Evolutionary conservation across 176 grass and related monocot species (phyloP), one percentile per base, ranked within the genome.

Genomic region (Poa annua): DNA sequence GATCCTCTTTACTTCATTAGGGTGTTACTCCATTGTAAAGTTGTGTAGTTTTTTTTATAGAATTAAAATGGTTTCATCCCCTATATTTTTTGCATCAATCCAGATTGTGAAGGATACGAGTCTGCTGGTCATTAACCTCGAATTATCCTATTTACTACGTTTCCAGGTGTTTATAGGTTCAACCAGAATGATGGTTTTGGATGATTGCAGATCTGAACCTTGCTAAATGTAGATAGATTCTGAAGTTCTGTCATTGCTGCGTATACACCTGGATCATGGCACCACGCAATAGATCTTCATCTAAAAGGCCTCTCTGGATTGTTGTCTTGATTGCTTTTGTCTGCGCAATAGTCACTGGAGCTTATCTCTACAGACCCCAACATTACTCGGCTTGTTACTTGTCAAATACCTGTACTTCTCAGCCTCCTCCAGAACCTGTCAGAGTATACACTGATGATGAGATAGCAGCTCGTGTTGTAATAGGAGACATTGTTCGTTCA

Each of bases 361-460:
- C 75, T n/a, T 99, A 92, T 81, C 74, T 94, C 35, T 94, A 90
- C 81, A 92, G 85, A 66, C 92, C 93, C 54, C 93, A 72, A 15
- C 91, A 83, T 54, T 85, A 89, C 82, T 90, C 80, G 38, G 19
- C 86, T 54, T 99, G 97, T 83, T 94, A 99, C 81, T 82, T 99
- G 70, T 91, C 97, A 38, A 89, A 82, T 61, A 80, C 84, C 21
- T 99, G 97, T 81, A 86, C 81, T 55, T 82, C 89, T n/a, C 94
- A 67, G 78, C 88, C 86, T 83, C 88, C 93, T 79, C 91, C 84
- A 84, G 86, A 87, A 67, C 93, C 89, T 22, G 63, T 49, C 78
- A 96, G 91, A 81, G 88, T 96, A 54, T 96, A 92, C 66, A 94
- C 88, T 77, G 97, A 99, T 87, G 86, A 90, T 78, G 93, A 99